Percentiles rank a stretch among this genome's conserved stretches.
Evolutionary conservation across 1,284 basidiomycete species (phyloP).

Genomic region (Leccinum fallax): DNA sequence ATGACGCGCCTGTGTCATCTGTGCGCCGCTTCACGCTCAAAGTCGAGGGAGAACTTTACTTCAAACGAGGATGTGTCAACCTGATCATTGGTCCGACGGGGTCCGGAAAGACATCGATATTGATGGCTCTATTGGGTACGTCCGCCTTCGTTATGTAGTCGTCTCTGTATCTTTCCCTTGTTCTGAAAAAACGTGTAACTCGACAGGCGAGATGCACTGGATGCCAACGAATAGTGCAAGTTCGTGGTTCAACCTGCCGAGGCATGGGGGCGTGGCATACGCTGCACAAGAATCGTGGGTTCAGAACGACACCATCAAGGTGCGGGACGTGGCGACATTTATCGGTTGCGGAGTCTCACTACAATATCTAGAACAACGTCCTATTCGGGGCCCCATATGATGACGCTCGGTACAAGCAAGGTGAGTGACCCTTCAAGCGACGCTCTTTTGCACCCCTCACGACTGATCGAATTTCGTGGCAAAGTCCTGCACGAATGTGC

Average conservation of each 20-base stretch:
- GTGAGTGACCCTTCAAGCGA: not conserved
- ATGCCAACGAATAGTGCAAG: not conserved
- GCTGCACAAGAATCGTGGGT: constrained; percentile 1
- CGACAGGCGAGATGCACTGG: constrained; percentile 3
- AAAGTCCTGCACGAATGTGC: not conserved
- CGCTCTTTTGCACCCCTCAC: not conserved
- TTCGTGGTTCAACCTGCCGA: constrained; percentile 3
- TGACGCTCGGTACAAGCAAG: constrained; percentile 1
- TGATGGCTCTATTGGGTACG: constrained; percentile 1
- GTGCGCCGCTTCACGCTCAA: not conserved
- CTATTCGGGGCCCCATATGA: not conserved
- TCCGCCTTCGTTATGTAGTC: not conserved
- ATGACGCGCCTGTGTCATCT: not conserved
- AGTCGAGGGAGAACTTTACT: not conserved
- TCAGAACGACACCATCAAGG: constrained; percentile 2
- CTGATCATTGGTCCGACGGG: constrained; percentile 1
- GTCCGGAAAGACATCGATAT: not conserved
- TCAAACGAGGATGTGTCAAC: not conserved
- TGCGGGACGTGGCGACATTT: not conserved
- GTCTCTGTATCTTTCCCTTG: not conserved
- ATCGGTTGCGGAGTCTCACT: not conserved
- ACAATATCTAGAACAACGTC: not conserved
- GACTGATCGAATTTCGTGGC: not conserved
- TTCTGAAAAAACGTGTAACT: not conserved
- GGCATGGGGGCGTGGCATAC: not conserved